phyloP scores from a whole-genome alignment of 768 basidiomycete genomes.

The Mycena polygramma region DNA sequence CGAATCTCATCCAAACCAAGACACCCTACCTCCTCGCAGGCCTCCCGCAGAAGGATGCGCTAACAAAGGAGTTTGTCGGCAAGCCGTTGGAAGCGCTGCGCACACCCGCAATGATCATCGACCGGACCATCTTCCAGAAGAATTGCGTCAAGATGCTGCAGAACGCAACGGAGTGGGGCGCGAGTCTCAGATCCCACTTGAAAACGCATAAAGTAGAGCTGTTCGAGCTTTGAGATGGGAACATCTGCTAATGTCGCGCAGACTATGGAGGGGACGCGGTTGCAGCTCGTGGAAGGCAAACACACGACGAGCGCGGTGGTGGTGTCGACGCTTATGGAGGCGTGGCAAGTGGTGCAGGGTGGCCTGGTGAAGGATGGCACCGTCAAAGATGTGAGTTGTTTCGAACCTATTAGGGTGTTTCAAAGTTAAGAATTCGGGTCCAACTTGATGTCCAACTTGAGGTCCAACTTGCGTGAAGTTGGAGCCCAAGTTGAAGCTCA shows the following conservation, averaged over 20 bases:
- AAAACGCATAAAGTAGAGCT: conserved; percentile 82
- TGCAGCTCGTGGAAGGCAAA: conserved; percentile 72
- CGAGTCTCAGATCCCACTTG: conserved; percentile 84
- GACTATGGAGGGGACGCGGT: conserved; percentile 81
- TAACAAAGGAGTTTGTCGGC: conserved; percentile 70
- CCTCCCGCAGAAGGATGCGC: conserved; percentile 61
- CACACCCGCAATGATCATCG: conserved; percentile 85
- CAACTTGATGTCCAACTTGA: neutral
- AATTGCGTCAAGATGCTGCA: conserved; percentile 84
- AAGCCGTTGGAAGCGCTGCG: conserved; percentile 68
- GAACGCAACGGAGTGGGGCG: conserved; percentile 74
- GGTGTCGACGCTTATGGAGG: conserved; percentile 88
- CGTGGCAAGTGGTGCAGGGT: conserved; percentile 76
- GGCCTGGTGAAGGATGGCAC: conserved; percentile 79
- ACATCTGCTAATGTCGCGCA: conserved; percentile 42
- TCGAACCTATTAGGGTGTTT: no score
- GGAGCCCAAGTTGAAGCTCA: no score
- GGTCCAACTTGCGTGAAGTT: no score
- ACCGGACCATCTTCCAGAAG: conserved; percentile 75
- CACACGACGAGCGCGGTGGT: conserved; percentile 73
- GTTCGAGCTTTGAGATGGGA: neutral
- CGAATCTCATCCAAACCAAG: conserved; percentile 53
- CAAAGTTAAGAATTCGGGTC: conserved; percentile 15
- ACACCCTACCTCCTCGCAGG: conserved; percentile 58
- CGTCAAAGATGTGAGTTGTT: conserved; percentile 80